phyloP scores from a whole-genome alignment of 1,284 basidiomycete genomes.

The Ceratobasidium sp. region DNA sequence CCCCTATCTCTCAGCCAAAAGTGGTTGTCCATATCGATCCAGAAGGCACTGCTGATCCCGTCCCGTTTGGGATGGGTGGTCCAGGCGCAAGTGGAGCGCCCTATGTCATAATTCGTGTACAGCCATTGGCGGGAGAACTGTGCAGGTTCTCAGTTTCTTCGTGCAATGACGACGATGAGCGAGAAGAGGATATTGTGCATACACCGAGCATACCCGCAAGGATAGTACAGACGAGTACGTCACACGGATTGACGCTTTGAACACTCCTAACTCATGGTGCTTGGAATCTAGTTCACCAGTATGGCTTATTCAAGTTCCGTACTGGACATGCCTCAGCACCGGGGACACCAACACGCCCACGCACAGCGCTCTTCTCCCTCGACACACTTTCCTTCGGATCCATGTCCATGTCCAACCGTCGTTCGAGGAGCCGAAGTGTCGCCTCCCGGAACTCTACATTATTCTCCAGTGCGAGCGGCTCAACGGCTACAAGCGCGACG shows the following conservation, averaged over 20 bases:
- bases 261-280: neutral
- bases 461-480: slow-evolving; percentile 43
- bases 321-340: slow-evolving; percentile 81
- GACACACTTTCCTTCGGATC: slow-evolving; percentile 75
- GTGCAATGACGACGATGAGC: slow-evolving; percentile 74
- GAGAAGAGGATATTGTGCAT: slow-evolving; percentile 86
- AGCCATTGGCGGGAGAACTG: slow-evolving; percentile 84
- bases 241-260: slow-evolving; percentile 53
- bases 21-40: slow-evolving; percentile 87
- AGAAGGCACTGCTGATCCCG: slow-evolving; percentile 76
- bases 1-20: slow-evolving; percentile 73
- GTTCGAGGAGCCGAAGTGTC: slow-evolving; percentile 37
- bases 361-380: slow-evolving; percentile 84
- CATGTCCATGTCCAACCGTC: slow-evolving; percentile 48
- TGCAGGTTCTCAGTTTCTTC: slow-evolving; percentile 77
- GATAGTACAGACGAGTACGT: slow-evolving; percentile 81
- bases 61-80: slow-evolving; percentile 76
- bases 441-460: slow-evolving; percentile 40
- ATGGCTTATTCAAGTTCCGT: slow-evolving; percentile 85
- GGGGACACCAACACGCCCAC: slow-evolving; percentile 80
- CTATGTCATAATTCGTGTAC: slow-evolving; percentile 78
- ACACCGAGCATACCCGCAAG: slow-evolving; percentile 76
- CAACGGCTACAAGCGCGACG: slow-evolving; percentile 16
- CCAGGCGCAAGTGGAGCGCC: slow-evolving; percentile 62
- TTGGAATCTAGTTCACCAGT: slow-evolving; percentile 77